Evolutionary conservation across 1,284 basidiomycete species (phyloP), one percentile per base, ranked within the genome.

Genomic region (Cutaneotrichosporon sp.): DNA sequence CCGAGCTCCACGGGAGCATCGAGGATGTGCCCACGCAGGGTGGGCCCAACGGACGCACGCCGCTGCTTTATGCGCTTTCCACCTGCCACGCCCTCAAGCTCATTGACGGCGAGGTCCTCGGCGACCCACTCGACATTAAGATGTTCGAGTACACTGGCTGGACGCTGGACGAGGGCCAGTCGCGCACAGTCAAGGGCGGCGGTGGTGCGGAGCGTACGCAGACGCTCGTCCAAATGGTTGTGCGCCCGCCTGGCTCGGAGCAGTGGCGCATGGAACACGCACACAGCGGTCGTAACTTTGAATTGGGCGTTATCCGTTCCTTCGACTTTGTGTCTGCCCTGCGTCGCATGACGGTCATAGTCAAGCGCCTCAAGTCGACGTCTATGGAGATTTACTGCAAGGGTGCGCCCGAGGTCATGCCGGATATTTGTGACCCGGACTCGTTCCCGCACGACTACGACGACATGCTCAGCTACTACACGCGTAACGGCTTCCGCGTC

Each of bases 361-460:
- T 97, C 65, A 98, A 97, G 74, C 81, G 90, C 48, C 81, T 98
- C 54, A 96, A 89, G 74, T 93, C 92, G 59, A 84, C 77, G 42
- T 90, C 88, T 69, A 97, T 98, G 90, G 94, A 98, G 70, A 81
- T 97, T 8, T 98, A 97, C 71, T 93, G 94, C 69, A 99, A 99
- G 73, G 96, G 96, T 20, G 96, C 96, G 1, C 96, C 96, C 0
- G 96, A 99, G 73, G 90, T 96, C 51, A 98, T 99, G 92, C 74
- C 78, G 3, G 93, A 96, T 43, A 97, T 99, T 55, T 97, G 93
- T 70, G 86, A 91, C 54, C 85, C 81, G 58, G 82, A 86, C 47
- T 88, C 90, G 14, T 86, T 99, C 68, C 96, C 96, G 0, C 82
- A 87, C 55, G 94, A 99, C 74, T 99, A 97, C 69, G 92, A 97